These are phyloP conservation scores for Cenococcum geophilum DNA, from an alignment of 495 filamentous ascomycete species.

Conservation along the genomic window DNA sequence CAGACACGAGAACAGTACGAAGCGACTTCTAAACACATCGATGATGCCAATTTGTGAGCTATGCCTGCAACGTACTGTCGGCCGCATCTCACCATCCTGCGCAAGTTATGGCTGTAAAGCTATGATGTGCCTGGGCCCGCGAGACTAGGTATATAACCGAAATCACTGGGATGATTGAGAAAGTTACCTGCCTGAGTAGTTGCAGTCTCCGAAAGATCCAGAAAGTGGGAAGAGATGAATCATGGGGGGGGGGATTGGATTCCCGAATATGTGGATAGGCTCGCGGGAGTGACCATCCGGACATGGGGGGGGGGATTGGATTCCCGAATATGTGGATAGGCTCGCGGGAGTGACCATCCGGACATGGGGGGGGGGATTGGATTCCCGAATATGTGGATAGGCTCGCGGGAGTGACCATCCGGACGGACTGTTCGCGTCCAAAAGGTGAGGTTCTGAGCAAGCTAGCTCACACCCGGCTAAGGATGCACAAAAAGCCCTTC, in stretches of 20 bases:
- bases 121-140: too few species aligned
- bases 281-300: neutral
- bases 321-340: neutral
- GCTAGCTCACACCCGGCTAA: slow-evolving; percentile 8
- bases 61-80: neutral
- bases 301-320: neutral
- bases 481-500: neutral
- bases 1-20: neutral
- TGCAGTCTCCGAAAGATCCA: too few species aligned
- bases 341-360: neutral
- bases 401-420: slow-evolving; percentile 8
- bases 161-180: too few species aligned
- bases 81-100: neutral
- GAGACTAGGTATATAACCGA: too few species aligned
- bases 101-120: too few species aligned
- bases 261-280: neutral
- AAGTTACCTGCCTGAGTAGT: too few species aligned
- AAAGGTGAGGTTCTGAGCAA: neutral
- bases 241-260: too few species aligned
- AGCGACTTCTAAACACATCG: neutral
- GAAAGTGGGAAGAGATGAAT: too few species aligned
- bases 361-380: neutral
- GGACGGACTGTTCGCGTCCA: neutral
- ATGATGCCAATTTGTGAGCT: neutral
- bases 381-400: slow-evolving; percentile 5